phyloP scores from a whole-genome alignment of 177 flowering plant species.

The Telopea speciosissima region DNA sequence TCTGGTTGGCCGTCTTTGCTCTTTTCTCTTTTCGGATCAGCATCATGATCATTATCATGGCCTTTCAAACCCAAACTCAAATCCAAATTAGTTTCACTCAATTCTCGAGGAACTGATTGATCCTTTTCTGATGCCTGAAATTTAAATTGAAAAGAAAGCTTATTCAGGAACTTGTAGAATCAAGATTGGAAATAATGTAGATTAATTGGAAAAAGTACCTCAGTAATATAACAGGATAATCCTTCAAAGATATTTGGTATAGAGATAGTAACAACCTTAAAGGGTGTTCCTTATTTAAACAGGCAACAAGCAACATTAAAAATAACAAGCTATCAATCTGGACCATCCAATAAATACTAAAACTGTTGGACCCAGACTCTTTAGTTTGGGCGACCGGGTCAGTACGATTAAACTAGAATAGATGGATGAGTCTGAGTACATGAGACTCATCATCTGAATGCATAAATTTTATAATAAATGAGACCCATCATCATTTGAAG shows the following conservation, averaged over 20 bases:
- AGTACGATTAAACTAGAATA: too few species aligned
- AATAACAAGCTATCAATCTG: too few species aligned
- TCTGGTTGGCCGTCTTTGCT: conserved; percentile 12
- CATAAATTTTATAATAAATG: too few species aligned
- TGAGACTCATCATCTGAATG: too few species aligned
- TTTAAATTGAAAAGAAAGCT: neutral
- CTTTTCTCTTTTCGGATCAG: conserved; percentile 13
- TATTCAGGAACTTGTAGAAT: neutral
- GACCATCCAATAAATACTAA: neutral
- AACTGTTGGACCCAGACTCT: neutral
- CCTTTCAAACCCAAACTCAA: conserved; percentile 34
- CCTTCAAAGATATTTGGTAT: neutral
- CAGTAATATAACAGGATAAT: neutral
- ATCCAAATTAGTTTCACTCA: conserved; percentile 27
- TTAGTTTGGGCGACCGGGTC: too few species aligned
- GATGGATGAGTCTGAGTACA: too few species aligned
- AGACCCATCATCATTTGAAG: too few species aligned
- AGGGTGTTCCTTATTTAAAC: neutral
- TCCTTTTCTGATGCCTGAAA: conserved; percentile 21
- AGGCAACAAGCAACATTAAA: neutral
- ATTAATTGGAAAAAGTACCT: too few species aligned
- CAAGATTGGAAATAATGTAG: too few species aligned
- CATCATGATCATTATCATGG: conserved; percentile 18
- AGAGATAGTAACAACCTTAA: too few species aligned
- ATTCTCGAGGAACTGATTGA: conserved; percentile 18